Evolutionary conservation across 2,329 filamentous ascomycete species (phyloP).

Genomic region (Claviceps sp.): DNA sequence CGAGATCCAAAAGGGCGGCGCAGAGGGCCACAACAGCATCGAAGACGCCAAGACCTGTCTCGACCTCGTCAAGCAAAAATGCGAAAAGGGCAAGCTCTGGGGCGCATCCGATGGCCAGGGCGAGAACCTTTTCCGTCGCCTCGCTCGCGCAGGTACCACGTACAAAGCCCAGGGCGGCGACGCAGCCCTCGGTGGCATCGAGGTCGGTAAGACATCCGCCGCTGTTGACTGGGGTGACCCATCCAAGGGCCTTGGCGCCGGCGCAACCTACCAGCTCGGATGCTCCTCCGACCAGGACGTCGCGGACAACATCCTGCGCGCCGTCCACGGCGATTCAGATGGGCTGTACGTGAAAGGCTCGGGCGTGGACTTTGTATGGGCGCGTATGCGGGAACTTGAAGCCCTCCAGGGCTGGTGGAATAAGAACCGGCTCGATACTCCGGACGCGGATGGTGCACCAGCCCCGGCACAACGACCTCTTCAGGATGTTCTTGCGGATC

Average conservation of each 20-base stretch:
- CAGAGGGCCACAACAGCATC: constrained; percentile 71
- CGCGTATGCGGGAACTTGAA: constrained; percentile 51
- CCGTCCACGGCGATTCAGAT: constrained; percentile 43
- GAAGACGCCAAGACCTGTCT: constrained; percentile 88
- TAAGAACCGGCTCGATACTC: constrained; percentile 31
- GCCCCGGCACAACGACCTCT: constrained; percentile 21
- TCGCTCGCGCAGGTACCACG: constrained; percentile 49
- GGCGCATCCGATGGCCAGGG: constrained; percentile 64
- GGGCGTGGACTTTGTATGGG: constrained; percentile 55
- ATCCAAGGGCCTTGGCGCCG: constrained; percentile 40
- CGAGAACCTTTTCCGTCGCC: constrained; percentile 80
- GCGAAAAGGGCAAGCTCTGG: constrained; percentile 81
- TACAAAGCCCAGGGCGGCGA: constrained; percentile 49
- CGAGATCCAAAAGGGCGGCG: constrained; percentile 74
- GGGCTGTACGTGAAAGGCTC: constrained; percentile 43
- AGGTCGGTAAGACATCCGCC: constrained; percentile 50
- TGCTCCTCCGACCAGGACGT: constrained; percentile 49
- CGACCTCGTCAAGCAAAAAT: constrained; percentile 89
- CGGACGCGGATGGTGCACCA: constrained; percentile 21
- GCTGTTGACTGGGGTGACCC: constrained; percentile 87
- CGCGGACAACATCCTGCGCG: constrained; percentile 39
- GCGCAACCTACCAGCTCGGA: constrained; percentile 41
- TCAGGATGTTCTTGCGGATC: constrained; percentile 30
- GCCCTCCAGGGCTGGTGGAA: constrained; percentile 56
- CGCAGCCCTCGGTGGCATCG: constrained; percentile 40